These are phyloP conservation scores for Pseudozyma tsukubaensis DNA, from an alignment of 1,284 basidiomycete genomes.

Conservation along the genomic window DNA sequence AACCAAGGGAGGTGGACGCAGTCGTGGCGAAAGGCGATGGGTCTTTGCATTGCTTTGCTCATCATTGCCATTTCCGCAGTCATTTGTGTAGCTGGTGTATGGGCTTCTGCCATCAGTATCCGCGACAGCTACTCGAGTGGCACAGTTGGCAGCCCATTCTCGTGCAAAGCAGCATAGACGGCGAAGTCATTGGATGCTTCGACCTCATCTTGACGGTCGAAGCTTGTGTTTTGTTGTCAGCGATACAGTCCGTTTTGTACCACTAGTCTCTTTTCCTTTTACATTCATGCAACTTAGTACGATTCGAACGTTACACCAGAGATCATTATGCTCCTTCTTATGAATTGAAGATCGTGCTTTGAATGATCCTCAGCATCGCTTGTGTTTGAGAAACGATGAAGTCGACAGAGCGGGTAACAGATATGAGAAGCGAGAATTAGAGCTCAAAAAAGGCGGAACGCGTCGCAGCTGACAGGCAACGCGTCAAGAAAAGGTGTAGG, in stretches of 20 bases:
- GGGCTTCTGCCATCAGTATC: conserved; percentile 67
- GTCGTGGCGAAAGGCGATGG: conserved; percentile 40
- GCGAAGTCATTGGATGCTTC: background rate
- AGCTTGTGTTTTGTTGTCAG: too few species aligned
- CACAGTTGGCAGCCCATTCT: conserved; percentile 67
- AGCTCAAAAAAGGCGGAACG: background rate
- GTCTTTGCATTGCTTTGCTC: conserved; percentile 50
- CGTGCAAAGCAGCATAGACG: conserved; percentile 49
- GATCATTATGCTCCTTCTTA: too few species aligned
- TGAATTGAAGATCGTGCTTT: too few species aligned
- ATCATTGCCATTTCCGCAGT: conserved; percentile 66
- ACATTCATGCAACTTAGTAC: too few species aligned
- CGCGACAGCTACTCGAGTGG: conserved; percentile 64
- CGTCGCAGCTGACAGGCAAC: conserved; percentile 7
- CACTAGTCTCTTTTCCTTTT: background rate
- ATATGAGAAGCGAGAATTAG: background rate
- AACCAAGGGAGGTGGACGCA: conserved; percentile 51
- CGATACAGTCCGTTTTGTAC: background rate
- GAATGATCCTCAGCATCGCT: too few species aligned
- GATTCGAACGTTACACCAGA: too few species aligned
- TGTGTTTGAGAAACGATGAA: too few species aligned
- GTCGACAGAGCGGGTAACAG: too few species aligned
- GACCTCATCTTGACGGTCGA: background rate
- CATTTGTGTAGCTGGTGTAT: conserved; percentile 68
- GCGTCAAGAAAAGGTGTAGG: conserved; percentile 13